Evolutionary conservation across 441 rosid species (phyloP).

Genomic region (Jatropha podagrica): DNA sequence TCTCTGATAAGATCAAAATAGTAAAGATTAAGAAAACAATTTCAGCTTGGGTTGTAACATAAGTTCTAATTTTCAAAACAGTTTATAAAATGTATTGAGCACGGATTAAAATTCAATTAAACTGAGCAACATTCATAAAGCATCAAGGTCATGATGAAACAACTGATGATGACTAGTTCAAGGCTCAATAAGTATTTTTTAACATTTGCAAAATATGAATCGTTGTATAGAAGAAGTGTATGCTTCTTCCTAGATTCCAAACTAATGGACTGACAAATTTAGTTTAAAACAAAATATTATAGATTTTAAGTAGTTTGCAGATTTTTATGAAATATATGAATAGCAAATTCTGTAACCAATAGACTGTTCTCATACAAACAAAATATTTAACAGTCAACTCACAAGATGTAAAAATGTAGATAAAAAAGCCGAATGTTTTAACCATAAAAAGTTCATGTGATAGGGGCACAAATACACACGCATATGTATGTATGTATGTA

Average conservation of each 20-base stretch:
- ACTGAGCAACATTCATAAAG: neutral
- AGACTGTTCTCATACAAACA: neutral
- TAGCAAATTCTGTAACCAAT: neutral
- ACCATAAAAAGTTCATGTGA: neutral
- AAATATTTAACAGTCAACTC: neutral
- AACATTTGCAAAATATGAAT: neutral
- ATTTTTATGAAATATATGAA: neutral
- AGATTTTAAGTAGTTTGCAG: neutral
- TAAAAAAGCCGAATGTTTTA: neutral
- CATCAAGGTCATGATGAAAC: neutral
- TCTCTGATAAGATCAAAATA: neutral
- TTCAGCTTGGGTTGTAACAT: neutral
- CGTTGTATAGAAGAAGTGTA: too few species aligned
- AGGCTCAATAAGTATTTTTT: neutral
- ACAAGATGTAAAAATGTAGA: neutral
- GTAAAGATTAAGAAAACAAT: neutral
- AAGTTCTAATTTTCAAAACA: neutral
- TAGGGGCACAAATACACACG: neutral
- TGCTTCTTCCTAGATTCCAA: neutral
- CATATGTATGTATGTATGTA: neutral
- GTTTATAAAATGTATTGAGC: neutral
- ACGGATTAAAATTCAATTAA: neutral
- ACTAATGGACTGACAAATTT: neutral
- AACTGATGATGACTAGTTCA: neutral
- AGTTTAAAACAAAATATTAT: neutral